These are phyloP conservation scores for Petasospora fabianii DNA, from an alignment of 1,139 yeast genomes.

Conservation along the genomic window DNA sequence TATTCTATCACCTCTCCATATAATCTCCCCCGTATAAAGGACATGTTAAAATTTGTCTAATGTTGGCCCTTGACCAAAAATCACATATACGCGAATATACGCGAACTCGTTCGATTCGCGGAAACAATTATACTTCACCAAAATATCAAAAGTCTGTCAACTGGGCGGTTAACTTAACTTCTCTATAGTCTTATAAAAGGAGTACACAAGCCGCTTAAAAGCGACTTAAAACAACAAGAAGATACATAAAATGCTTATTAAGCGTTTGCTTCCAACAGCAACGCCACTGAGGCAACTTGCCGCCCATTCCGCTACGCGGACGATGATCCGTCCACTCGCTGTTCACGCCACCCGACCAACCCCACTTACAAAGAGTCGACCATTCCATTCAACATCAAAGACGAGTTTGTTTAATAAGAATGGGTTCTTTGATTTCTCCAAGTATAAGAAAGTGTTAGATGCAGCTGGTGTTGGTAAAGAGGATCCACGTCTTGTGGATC, in stretches of 20 bases:
- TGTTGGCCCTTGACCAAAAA: not conserved
- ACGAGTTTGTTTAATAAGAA: constrained; percentile 13
- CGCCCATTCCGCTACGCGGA: not conserved
- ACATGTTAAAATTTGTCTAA: not conserved
- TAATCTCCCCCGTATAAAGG: too few relatives aligned
- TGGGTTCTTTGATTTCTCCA: constrained; percentile 19
- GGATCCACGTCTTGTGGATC: constrained; percentile 11
- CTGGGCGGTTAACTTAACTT: too few relatives aligned
- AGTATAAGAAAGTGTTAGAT: constrained; percentile 16
- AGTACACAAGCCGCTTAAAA: too few relatives aligned
- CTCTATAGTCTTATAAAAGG: too few relatives aligned
- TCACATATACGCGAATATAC: too few relatives aligned
- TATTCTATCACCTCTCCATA: too few relatives aligned
- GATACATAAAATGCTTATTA: too few relatives aligned
- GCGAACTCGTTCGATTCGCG: not conserved
- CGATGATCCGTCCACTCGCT: not conserved
- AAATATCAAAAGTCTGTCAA: too few relatives aligned
- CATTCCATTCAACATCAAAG: constrained; percentile 7
- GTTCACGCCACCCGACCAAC: not conserved
- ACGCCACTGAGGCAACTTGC: not conserved
- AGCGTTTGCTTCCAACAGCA: not conserved
- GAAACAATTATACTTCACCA: too few relatives aligned
- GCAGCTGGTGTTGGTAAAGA: constrained; percentile 12
- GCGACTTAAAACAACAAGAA: too few relatives aligned
- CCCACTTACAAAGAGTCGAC: not conserved